These are phyloP conservation scores for Penicillium macrosclerotiorum DNA, from an alignment of 495 filamentous ascomycete species.

Conservation along the genomic window DNA sequence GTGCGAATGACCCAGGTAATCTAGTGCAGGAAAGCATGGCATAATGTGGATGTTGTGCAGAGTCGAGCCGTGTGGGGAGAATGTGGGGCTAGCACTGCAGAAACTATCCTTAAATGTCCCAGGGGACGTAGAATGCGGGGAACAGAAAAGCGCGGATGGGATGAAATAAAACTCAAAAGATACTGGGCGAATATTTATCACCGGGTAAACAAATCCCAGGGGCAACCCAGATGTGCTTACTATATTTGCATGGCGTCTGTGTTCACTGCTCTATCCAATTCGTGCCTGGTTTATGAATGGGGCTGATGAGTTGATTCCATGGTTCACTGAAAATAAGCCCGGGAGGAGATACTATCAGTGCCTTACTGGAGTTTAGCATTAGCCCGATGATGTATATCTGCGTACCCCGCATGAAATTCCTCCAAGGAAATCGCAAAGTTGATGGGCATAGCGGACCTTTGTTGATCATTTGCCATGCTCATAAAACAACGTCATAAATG, in stretches of 20 bases:
- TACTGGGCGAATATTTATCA: no score
- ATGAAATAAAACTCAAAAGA: no score
- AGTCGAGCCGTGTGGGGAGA: not conserved
- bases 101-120: no score
- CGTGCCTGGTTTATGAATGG: not conserved
- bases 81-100: constrained; percentile 7
- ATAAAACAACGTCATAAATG: no score
- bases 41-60: not conserved
- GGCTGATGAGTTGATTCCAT: not conserved
- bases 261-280: not conserved
- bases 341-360: not conserved
- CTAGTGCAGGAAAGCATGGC: not conserved
- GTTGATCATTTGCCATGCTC: no score
- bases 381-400: not conserved
- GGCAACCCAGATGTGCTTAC: not conserved
- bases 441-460: no score
- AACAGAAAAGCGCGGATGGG: not conserved
- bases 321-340: not conserved
- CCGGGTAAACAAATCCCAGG: not conserved
- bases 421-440: no score
- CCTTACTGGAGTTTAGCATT: constrained; percentile 1
- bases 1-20: not conserved
- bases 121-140: no score
- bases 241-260: not conserved
- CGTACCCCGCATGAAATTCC: constrained; percentile 1